A percentile compares a stretch with the other conserved stretches of the same genome.
Evolutionary conservation across 1,284 basidiomycete genomes (phyloP).

Genomic region (Entoloma clypeatum): DNA sequence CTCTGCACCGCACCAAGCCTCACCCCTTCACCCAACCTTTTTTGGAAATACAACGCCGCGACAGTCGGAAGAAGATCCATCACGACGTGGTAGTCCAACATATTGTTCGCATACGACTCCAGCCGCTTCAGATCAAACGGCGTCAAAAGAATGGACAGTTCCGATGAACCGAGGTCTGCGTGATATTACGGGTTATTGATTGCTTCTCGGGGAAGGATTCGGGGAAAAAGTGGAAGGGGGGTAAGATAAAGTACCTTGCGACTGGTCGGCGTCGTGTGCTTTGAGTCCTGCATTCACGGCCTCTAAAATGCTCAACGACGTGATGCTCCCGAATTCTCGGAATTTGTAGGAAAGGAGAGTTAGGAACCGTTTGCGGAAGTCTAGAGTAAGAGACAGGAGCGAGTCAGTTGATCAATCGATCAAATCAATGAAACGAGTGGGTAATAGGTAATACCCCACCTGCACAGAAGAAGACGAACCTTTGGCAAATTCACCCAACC

Average conservation of each 20-base stretch:
- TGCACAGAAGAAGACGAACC: no score
- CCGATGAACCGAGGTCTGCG: constrained; percentile 55
- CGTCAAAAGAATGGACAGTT: constrained; percentile 74
- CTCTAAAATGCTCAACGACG: constrained; percentile 86
- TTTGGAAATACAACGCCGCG: constrained; percentile 82
- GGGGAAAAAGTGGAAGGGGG: neutral
- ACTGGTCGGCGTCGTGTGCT: constrained; percentile 40
- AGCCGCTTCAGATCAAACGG: constrained; percentile 97
- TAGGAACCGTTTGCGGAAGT: constrained; percentile 91
- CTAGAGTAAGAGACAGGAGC: constrained; percentile 36
- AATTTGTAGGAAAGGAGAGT: constrained; percentile 91
- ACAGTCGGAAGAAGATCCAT: constrained; percentile 87
- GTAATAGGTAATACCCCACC: no score
- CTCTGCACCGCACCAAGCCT: constrained; percentile 82
- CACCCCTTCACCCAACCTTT: constrained; percentile 56
- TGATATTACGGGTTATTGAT: neutral
- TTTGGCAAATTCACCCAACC: constrained; percentile 88
- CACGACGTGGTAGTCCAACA: constrained; percentile 95
- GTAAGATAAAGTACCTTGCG: no score
- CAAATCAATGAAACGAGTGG: neutral
- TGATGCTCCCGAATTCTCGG: constrained; percentile 86
- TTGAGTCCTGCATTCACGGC: constrained; percentile 71
- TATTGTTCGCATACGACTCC: constrained; percentile 93
- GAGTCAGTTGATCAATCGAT: neutral
- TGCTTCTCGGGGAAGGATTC: neutral